Conservation (phyloP, 1,284 basidiomycete genomes). For the Rugosomyces carneus region DNA sequence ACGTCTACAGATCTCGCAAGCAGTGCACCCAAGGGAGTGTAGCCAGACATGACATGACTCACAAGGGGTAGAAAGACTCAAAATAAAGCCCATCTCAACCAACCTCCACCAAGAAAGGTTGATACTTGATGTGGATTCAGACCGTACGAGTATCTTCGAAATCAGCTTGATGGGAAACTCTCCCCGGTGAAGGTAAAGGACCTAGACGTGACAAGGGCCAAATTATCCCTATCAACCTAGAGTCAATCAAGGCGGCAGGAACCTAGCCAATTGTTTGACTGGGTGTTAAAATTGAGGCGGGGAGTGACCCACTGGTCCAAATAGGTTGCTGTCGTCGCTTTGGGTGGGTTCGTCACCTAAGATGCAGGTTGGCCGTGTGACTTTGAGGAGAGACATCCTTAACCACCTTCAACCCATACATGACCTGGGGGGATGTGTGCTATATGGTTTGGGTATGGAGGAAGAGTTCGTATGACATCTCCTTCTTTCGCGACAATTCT, state of each 20-base stretch:
- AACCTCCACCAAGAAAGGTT: too few relatives aligned
- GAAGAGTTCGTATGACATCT: slow-evolving; percentile 59
- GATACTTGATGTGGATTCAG: too few relatives aligned
- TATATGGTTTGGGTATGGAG: slow-evolving; percentile 59
- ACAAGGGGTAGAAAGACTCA: too few relatives aligned
- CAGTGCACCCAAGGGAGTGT: too few relatives aligned
- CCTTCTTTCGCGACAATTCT: slow-evolving; percentile 62
- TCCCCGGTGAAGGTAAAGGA: slow-evolving; percentile 14
- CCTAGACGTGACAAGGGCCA: slow-evolving; percentile 60
- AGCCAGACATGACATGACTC: too few relatives aligned
- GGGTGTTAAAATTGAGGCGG: background rate
- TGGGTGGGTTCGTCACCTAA: slow-evolving; percentile 60
- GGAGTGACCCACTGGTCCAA: slow-evolving; percentile 51
- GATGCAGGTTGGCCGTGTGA: background rate
- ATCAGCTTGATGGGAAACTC: background rate
- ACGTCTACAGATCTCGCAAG: too few relatives aligned
- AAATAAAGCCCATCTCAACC: too few relatives aligned
- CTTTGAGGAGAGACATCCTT: slow-evolving; percentile 8
- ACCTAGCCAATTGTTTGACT: slow-evolving; percentile 34
- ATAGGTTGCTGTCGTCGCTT: slow-evolving; percentile 67
- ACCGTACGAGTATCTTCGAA: background rate
- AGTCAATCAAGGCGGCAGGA: slow-evolving; percentile 55
- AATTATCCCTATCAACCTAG: slow-evolving; percentile 51
- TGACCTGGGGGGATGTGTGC: slow-evolving; percentile 56
- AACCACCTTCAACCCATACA: slow-evolving; percentile 66